These are phyloP conservation scores for Chlamydomonas reinhardtii DNA, from an alignment of 163 green algal genomes.

Conservation along the genomic window DNA sequence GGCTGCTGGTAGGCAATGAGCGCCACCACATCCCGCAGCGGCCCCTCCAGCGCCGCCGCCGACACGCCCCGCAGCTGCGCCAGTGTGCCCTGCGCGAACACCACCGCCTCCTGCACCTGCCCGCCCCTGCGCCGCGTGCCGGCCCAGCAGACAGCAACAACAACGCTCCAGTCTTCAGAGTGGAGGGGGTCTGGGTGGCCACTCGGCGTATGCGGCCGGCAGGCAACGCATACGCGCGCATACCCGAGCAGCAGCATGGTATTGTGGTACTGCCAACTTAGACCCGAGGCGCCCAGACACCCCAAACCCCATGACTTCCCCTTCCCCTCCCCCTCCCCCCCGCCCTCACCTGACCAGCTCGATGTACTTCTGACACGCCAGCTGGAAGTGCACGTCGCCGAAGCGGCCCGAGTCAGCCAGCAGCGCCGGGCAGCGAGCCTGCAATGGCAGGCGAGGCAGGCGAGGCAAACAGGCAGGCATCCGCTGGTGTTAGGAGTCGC, in stretches of 20 bases:
- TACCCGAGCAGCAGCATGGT: too few species aligned
- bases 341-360: conserved; percentile 75
- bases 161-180: too few species aligned
- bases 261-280: too few species aligned
- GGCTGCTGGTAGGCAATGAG: conserved; percentile 73
- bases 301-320: too few species aligned
- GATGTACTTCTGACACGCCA: conserved; percentile 84
- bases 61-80: conserved; percentile 35
- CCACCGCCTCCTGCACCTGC: conserved; percentile 57
- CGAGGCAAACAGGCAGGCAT: too few species aligned
- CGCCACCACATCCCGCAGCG: conserved; percentile 61
- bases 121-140: conserved; percentile 29
- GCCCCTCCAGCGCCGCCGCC: background rate
- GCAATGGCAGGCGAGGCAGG: too few species aligned
- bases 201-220: too few species aligned
- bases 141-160: too few species aligned
- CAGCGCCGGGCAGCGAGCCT: conserved; percentile 48
- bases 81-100: conserved; percentile 65
- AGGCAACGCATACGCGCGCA: too few species aligned
- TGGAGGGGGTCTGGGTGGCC: too few species aligned
- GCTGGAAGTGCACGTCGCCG: conserved; percentile 73
- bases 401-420: conserved; percentile 26
- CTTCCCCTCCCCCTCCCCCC: background rate
- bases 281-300: too few species aligned
- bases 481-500: too few species aligned